phyloP scores from a whole-genome alignment of 768 basidiomycete species.

The Russula sp. region DNA sequence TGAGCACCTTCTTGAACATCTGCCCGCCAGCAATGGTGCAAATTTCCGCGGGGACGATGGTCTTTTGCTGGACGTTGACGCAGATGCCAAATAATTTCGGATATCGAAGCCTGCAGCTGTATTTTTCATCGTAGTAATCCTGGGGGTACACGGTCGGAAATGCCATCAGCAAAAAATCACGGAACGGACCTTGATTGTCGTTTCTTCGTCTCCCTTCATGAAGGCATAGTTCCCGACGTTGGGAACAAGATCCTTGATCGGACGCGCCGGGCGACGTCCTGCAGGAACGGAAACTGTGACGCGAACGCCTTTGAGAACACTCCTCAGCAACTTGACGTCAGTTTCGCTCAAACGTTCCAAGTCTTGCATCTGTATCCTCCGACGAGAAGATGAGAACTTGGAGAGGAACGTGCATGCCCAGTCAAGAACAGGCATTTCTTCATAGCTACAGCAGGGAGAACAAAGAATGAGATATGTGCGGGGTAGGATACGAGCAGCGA shows the following conservation, averaged over 20 bases:
- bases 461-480: not conserved
- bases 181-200: slow-evolving; percentile 12
- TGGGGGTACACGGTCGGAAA: not conserved
- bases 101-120: slow-evolving; percentile 11
- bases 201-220: slow-evolving; percentile 15
- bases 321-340: slow-evolving; percentile 13
- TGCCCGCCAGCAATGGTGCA: slow-evolving; percentile 23
- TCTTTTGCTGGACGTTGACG: slow-evolving; percentile 11
- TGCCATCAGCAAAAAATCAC: not conserved
- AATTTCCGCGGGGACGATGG: slow-evolving; percentile 20
- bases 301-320: slow-evolving; percentile 10
- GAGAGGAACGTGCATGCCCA: slow-evolving; percentile 17
- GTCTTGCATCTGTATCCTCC: not conserved
- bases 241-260: slow-evolving; percentile 16
- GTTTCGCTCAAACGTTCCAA: slow-evolving; percentile 1
- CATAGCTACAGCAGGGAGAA: slow-evolving; percentile 1
- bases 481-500: not conserved
- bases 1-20: slow-evolving; percentile 21
- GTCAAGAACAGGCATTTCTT: slow-evolving; percentile 19
- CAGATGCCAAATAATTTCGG: slow-evolving; percentile 18
- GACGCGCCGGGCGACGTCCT: slow-evolving; percentile 7
- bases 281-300: slow-evolving; percentile 15
- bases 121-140: slow-evolving; percentile 16
- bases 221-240: slow-evolving; percentile 11
- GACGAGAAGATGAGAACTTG: slow-evolving; percentile 4